Conservation (phyloP, 2,329 filamentous ascomycete genomes). For the Curvularia sp. region DNA sequence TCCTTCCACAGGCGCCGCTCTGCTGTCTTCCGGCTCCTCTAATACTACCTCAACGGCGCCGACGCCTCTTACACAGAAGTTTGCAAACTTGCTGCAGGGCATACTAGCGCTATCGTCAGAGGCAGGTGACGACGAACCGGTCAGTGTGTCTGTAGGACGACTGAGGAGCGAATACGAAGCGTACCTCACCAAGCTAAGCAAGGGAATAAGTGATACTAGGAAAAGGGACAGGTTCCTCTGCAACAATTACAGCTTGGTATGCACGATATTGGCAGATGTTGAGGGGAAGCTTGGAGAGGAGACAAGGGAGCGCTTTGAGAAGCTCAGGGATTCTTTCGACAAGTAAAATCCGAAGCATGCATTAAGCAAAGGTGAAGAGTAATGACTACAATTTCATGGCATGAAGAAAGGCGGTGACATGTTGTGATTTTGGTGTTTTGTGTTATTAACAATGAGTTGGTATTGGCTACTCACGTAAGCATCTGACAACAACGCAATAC, state of each 20-base stretch:
- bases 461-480: not conserved
- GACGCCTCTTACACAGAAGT: slow-evolving; percentile 91
- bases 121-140: slow-evolving; percentile 91
- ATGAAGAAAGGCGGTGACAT: not conserved
- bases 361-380: not conserved
- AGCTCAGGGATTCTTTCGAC: slow-evolving; percentile 56
- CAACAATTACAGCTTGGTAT: slow-evolving; percentile 95
- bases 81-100: slow-evolving; percentile 88
- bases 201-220: slow-evolving; percentile 75
- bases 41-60: slow-evolving; percentile 75
- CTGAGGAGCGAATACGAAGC: slow-evolving; percentile 82
- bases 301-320: slow-evolving; percentile 77
- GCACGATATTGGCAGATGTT: slow-evolving; percentile 81
- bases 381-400: not conserved
- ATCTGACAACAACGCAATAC: not conserved
- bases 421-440: not conserved
- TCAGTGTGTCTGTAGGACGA: slow-evolving; percentile 78
- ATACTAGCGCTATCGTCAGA: slow-evolving; percentile 85
- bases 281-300: slow-evolving; percentile 76
- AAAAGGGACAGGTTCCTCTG: slow-evolving; percentile 88
- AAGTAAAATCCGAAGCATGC: slow-evolving; percentile 23
- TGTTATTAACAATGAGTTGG: not conserved
- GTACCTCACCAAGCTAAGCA: slow-evolving; percentile 79
- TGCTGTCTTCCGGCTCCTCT: slow-evolving; percentile 51
- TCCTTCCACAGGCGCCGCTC: slow-evolving; percentile 44